Conservation (phyloP, 176 grass and related monocot species). For the Oryza nivara region DNA sequence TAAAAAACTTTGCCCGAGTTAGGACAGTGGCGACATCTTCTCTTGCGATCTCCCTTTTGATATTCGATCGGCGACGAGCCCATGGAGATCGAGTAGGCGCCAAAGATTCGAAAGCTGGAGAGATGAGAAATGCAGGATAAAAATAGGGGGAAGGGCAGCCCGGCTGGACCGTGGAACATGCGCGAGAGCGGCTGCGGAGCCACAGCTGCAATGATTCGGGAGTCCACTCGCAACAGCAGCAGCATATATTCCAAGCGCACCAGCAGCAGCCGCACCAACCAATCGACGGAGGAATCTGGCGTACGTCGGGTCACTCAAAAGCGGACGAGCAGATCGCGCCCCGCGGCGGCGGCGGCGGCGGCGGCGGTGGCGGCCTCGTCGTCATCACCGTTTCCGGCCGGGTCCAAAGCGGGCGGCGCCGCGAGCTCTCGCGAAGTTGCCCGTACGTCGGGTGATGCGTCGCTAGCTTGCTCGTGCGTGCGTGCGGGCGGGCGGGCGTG, state of each 20-base stretch:
- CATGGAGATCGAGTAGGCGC: no score
- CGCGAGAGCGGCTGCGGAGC: neutral
- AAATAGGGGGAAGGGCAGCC: neutral
- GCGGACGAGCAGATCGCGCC: neutral
- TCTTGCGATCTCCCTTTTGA: neutral
- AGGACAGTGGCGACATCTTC: neutral
- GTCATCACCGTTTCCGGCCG: no score
- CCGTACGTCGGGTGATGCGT: neutral
- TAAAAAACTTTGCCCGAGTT: neutral
- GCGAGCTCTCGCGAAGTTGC: no score
- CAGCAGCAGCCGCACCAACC: neutral
- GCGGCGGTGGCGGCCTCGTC: no score
- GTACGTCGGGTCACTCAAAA: neutral
- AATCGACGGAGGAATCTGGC: neutral
- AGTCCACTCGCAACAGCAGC: neutral
- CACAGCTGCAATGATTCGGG: constrained; percentile 13
- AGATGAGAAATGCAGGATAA: neutral
- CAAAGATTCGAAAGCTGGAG: neutral
- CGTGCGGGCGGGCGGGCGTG: neutral
- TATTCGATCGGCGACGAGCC: neutral
- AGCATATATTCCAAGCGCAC: constrained; percentile 30
- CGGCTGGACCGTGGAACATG: neutral
- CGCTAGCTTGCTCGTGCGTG: neutral
- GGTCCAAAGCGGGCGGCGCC: no score
- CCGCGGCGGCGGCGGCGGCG: neutral